Base-by-base conservation (phyloP, 2,329 filamentous ascomycete species). In the Paecilomyces variotii region DNA sequence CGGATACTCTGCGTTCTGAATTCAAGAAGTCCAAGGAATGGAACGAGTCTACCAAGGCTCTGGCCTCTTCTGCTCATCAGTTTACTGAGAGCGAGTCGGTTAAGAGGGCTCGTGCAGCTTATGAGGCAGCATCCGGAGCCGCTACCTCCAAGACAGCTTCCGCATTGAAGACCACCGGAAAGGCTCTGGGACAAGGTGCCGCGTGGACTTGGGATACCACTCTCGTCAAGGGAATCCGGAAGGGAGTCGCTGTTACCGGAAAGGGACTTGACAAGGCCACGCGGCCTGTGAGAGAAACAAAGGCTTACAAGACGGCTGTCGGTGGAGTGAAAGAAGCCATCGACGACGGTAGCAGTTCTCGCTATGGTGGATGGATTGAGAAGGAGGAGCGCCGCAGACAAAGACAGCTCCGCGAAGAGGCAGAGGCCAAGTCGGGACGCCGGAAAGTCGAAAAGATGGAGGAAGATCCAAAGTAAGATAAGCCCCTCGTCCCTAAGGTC, bases 11-110 rank as follows among this genome's bases (percentile, higher is more conserved):
- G 76, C 86, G 90, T 74, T 83, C 82, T 59, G 94, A 99, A 76
- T 96, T 99, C 78, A 91, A 97, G 75, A 89, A 91, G 56, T 97
- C 92, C 14, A 96, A 97, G 72, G 94, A 99, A 74, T 99, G 94
- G 94, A 96, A 99, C 70, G 94, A 99, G 72, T 96, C 91, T 51
- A 99, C 93, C 50, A 97, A 99, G 79, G 90, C 94, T 64, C 84
- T 99, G 50, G 89, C 90, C 19, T 90, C 90, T 54, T 90, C 89
- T 4, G 91, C 93, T 19, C 88, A 96, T 70, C 87, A 97, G 68
- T 94, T 99, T 71, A 87, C 87, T 32, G 93, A 97, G 77, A 97
- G 91, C 70, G 92, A 97, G 70, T 89, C 88, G 19, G 90, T 99
- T 14, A 88, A 91, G 70, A 86, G 86, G 67, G 94, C 93, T 30